Evolutionary conservation across 352 stramenopile genomes (phyloP).

Genomic region (Phytophthora hibernalis): DNA sequence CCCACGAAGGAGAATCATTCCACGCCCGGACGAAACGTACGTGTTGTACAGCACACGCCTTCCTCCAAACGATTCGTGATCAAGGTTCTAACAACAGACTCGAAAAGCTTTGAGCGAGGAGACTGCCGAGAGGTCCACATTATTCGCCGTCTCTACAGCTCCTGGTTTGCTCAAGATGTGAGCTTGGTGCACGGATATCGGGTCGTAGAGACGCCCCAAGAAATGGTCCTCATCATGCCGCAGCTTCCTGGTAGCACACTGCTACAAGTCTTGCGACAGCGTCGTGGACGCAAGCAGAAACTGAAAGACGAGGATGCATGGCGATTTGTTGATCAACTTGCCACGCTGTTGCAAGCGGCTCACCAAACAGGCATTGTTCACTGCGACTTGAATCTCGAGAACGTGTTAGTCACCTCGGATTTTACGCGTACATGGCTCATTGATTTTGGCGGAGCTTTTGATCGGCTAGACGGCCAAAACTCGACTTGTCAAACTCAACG

Average conservation of each 20-base stretch:
- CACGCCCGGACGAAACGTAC: constrained; percentile 3
- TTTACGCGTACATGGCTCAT: constrained; percentile 50
- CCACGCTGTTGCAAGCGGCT: constrained; percentile 85
- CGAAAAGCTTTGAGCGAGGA: constrained; percentile 21
- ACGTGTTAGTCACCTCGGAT: constrained; percentile 78
- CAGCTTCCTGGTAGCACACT: constrained; percentile 54
- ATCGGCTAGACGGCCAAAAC: constrained; percentile 26
- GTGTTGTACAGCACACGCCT: constrained; percentile 16
- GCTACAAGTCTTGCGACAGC: constrained; percentile 44
- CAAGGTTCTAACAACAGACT: constrained; percentile 40
- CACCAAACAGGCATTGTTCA: constrained; percentile 94
- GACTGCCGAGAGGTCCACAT: constrained; percentile 49
- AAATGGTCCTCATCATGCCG: constrained; percentile 66
- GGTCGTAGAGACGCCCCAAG: constrained; percentile 53
- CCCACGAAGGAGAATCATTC: constrained; percentile 9
- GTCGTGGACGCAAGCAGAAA: constrained; percentile 11
- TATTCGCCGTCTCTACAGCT: constrained; percentile 43
- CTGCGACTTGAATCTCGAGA: constrained; percentile 98
- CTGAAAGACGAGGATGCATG: constrained; percentile 31
- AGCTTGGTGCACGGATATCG: constrained; percentile 51
- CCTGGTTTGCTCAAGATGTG: constrained; percentile 17
- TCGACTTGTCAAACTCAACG: not conserved
- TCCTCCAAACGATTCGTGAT: constrained; percentile 46
- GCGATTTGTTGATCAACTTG: constrained; percentile 14
- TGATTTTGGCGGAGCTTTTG: constrained; percentile 69